Percentiles rank a stretch among this genome's conserved stretches.
These are phyloP conservation scores for Davidsoniella australis DNA, from an alignment of 2,329 filamentous ascomycete genomes.

Conservation along the genomic window DNA sequence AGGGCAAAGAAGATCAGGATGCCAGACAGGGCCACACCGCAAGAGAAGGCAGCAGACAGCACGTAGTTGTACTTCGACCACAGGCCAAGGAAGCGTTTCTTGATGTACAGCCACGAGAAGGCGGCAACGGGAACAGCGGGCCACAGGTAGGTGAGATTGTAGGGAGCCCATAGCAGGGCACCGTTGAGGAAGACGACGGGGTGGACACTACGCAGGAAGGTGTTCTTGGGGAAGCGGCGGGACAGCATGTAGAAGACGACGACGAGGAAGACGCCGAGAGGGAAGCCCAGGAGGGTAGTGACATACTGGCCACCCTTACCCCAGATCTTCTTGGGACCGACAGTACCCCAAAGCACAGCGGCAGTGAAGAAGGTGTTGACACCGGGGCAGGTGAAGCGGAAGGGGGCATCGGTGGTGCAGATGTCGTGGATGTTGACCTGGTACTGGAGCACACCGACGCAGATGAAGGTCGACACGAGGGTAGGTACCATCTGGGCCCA, in stretches of 20 bases:
- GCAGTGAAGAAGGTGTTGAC: slow-evolving; percentile 27
- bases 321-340: slow-evolving; percentile 26
- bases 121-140: slow-evolving; percentile 26
- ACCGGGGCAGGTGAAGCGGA: slow-evolving; percentile 22
- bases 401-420: slow-evolving; percentile 22
- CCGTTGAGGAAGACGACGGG: slow-evolving; percentile 23
- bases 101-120: slow-evolving; percentile 26
- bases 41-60: slow-evolving; percentile 32
- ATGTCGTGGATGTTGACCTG: slow-evolving; percentile 24
- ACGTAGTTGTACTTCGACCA: slow-evolving; percentile 36
- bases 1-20: slow-evolving; percentile 38
- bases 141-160: slow-evolving; percentile 28
- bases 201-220: slow-evolving; percentile 23
- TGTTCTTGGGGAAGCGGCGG: slow-evolving; percentile 18
- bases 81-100: slow-evolving; percentile 21
- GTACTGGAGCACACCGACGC: slow-evolving; percentile 31
- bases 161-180: slow-evolving; percentile 22
- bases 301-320: slow-evolving; percentile 24
- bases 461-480: slow-evolving; percentile 33
- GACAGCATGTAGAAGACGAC: slow-evolving; percentile 19
- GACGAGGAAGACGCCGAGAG: slow-evolving; percentile 20
- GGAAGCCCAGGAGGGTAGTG: slow-evolving; percentile 23
- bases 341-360: slow-evolving; percentile 28
- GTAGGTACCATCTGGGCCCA: slow-evolving; percentile 41
- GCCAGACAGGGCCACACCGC: slow-evolving; percentile 31